Conservation (phyloP, 208 protist genomes). For the Leishmania martiniquensis region DNA sequence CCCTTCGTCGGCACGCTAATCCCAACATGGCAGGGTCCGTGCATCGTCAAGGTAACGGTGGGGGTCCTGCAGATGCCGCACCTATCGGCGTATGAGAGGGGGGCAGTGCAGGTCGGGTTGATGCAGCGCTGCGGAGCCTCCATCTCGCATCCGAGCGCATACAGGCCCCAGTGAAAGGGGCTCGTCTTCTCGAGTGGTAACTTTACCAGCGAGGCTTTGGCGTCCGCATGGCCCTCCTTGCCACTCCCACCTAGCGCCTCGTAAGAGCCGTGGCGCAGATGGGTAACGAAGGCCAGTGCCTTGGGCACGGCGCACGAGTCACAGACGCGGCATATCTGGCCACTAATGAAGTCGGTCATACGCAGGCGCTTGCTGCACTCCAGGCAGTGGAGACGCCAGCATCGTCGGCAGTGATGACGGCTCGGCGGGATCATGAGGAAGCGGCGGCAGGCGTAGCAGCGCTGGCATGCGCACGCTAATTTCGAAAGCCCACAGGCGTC, state of each 20-base stretch:
- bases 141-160: constrained; percentile 35
- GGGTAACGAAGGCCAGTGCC: constrained; percentile 24
- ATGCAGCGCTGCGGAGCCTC: constrained; percentile 42
- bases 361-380: constrained; percentile 27
- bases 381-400: constrained; percentile 43
- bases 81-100: constrained; percentile 22
- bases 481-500: constrained; percentile 27
- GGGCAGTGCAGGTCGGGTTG: constrained; percentile 36
- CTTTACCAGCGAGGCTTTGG: neutral
- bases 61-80: constrained; percentile 38
- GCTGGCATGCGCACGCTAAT: constrained; percentile 43
- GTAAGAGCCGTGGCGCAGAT: constrained; percentile 22
- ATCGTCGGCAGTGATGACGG: constrained; percentile 46
- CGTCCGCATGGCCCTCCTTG: neutral
- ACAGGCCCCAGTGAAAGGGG: constrained; percentile 40
- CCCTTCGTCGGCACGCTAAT: neutral
- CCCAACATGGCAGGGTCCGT: constrained; percentile 24
- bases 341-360: constrained; percentile 30
- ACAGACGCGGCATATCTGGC: constrained; percentile 29
- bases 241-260: neutral
- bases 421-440: constrained; percentile 37
- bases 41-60: constrained; percentile 30
- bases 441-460: constrained; percentile 30
- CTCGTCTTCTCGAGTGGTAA: neutral
- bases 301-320: constrained; percentile 35